phyloP scores from a whole-genome alignment of 1,284 basidiomycete species.

The Volvariella surrecta region DNA sequence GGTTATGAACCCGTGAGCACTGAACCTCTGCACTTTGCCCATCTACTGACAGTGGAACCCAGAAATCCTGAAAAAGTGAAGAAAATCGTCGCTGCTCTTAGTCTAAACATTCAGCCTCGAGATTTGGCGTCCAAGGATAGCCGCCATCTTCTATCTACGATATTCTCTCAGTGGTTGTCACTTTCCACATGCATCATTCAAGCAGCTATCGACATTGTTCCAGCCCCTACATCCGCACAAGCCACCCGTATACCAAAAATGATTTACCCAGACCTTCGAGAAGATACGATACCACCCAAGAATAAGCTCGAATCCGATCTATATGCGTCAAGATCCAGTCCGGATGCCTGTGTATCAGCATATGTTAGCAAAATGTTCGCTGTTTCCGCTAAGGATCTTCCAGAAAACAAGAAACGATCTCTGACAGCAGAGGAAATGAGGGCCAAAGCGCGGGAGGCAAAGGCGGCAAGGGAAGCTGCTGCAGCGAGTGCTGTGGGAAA shows the following conservation, averaged over 20 bases:
- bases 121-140: constrained; percentile 92
- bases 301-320: constrained; percentile 81
- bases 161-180: constrained; percentile 96
- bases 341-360: constrained; percentile 62
- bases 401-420: constrained; percentile 73
- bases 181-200: constrained; percentile 92
- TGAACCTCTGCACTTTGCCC: constrained; percentile 29
- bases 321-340: constrained; percentile 61
- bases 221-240: constrained; percentile 82
- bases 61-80: constrained; percentile 85
- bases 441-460: constrained; percentile 53
- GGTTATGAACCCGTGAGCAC: constrained; percentile 74
- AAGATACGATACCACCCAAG: constrained; percentile 48
- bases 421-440: constrained; percentile 88
- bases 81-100: constrained; percentile 84
- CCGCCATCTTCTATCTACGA: constrained; percentile 73
- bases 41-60: constrained; percentile 48
- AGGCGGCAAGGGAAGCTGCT: constrained; percentile 36
- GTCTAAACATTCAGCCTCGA: constrained; percentile 79
- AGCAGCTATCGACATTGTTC: constrained; percentile 86
- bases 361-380: constrained; percentile 99
- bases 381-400: constrained; percentile 71
- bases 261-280: constrained; percentile 77
- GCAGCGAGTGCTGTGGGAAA: constrained; percentile 15
- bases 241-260: constrained; percentile 84